Evolutionary conservation across 2,329 filamentous ascomycete species (phyloP).

Genomic region (Pseudogymnoascus pannorum): DNA sequence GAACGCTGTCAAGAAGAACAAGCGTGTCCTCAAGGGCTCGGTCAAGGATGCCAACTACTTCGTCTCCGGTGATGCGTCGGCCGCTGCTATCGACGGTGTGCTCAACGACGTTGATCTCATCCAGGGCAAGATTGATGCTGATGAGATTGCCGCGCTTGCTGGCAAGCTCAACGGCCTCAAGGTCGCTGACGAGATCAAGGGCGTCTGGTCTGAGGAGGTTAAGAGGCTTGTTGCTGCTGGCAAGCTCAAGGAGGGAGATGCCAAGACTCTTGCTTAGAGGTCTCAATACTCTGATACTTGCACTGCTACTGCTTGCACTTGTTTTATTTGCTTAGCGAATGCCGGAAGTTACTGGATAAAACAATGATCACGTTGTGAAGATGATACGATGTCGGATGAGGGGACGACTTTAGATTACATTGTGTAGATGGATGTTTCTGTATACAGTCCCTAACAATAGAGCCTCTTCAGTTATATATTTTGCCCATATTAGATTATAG

Average conservation of each 20-base stretch:
- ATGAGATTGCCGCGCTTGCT: slow-evolving; percentile 81
- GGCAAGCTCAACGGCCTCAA: slow-evolving; percentile 73
- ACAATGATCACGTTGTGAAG: slow-evolving; percentile 17
- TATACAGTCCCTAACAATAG: neutral
- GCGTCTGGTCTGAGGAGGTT: slow-evolving; percentile 70
- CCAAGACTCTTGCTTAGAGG: slow-evolving; percentile 51
- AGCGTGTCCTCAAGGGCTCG: slow-evolving; percentile 86
- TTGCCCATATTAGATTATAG: neutral
- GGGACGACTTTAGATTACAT: slow-evolving; percentile 4
- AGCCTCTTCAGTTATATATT: slow-evolving; percentile 3
- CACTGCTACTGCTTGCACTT: neutral
- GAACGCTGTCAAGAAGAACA: slow-evolving; percentile 99
- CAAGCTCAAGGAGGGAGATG: slow-evolving; percentile 78
- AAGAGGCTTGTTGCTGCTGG: slow-evolving; percentile 71
- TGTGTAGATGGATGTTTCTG: slow-evolving; percentile 3
- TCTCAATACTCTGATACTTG: neutral
- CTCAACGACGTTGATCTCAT: slow-evolving; percentile 80
- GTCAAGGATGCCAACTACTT: slow-evolving; percentile 99
- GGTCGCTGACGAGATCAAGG: slow-evolving; percentile 77
- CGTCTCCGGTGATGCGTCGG: slow-evolving; percentile 61
- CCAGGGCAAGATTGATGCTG: slow-evolving; percentile 80
- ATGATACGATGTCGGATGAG: slow-evolving; percentile 3
- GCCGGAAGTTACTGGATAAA: slow-evolving; percentile 13
- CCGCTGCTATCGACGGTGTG: slow-evolving; percentile 72
- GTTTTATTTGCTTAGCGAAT: neutral